Evolutionary conservation across 305 asterid genomes (phyloP), one percentile per base, ranked within the genome.

Genomic region (Fraxinus angustifolia): DNA sequence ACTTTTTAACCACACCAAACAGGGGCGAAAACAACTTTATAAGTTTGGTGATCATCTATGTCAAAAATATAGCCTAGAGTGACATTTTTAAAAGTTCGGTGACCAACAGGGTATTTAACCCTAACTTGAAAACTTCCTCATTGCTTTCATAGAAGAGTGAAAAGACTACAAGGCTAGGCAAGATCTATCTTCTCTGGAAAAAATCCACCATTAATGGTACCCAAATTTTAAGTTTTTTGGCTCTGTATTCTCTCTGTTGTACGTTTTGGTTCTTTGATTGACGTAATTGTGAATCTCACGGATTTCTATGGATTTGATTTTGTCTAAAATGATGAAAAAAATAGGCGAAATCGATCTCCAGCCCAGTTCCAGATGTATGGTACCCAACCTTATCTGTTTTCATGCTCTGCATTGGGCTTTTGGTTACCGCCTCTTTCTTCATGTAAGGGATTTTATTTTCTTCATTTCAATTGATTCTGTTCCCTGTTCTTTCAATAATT

Each of bases 321-420:
- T 11, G 16, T 67, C 35, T 67, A 28, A 67, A 26, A 67, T 67
- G 35, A 67, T 26, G 33, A 4, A 67, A 23, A 4, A 23, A 10
- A 10, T 67, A 67, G 73, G 79, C 38, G 79, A 76, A 48, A 42
- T 56, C 79, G 68, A 76, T 76, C 23, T 42, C 79, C 4, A 76
- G 79, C 79, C 79, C 79, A 26, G 70, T 76, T 5, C 79, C 79
- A 31, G 79, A 42, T 2, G 40, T 60, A 12, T 76, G 79, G 79
- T 76, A 76, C 79, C 79, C 79, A 45, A 76, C 79, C 26, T 70
- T 76, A 42, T 42, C 79, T 48, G 79, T 28, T 16, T 4, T 76
- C 68, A 76, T 76, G 79, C 70, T 76, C 28, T 50, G 35, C 35
- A 48, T 76, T 56, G 79, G 79, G 19, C 79, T 76, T 48, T 60